Conservation (phyloP, 2,329 filamentous ascomycete genomes). For the Alternaria incomplexa region DNA sequence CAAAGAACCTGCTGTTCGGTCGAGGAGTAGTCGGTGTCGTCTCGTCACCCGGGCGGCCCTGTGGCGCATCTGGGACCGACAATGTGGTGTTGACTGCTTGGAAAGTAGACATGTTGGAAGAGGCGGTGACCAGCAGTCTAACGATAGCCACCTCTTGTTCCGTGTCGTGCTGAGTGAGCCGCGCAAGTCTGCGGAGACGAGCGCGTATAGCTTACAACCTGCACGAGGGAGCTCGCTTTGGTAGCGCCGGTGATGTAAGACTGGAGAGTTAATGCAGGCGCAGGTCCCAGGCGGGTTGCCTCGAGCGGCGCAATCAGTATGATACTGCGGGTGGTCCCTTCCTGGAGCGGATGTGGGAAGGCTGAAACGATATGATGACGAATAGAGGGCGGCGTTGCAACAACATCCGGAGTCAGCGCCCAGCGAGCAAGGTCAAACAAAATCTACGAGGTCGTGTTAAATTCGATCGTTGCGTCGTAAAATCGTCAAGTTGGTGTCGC, state of each 20-base stretch:
- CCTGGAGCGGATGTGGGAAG: constrained; percentile 35
- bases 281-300: constrained; percentile 5
- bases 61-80: constrained; percentile 49
- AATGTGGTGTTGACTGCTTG: constrained; percentile 66
- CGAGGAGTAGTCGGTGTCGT: constrained; percentile 64
- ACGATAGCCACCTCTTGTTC: constrained; percentile 2
- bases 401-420: constrained; percentile 43
- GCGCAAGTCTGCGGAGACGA: constrained; percentile 10
- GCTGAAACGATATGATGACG: constrained; percentile 48
- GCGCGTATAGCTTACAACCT: constrained; percentile 9
- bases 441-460: constrained; percentile 2
- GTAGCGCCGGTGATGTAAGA: constrained; percentile 5
- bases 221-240: constrained; percentile 4
- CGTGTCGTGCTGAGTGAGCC: constrained; percentile 12
- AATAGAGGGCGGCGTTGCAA: constrained; percentile 39
- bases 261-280: constrained; percentile 5
- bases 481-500: constrained; percentile 18
- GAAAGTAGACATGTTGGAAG: constrained; percentile 61
- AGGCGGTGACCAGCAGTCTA: constrained; percentile 3
- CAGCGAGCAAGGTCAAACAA: constrained; percentile 15
- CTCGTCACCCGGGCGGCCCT: constrained; percentile 58
- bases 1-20: constrained; percentile 50
- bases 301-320: constrained; percentile 17
- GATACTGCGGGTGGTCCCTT: constrained; percentile 27
- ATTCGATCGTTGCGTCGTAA: constrained; percentile 21